Evolutionary conservation across 306 rosid species (phyloP).

Genomic region (Corylus avellana): DNA sequence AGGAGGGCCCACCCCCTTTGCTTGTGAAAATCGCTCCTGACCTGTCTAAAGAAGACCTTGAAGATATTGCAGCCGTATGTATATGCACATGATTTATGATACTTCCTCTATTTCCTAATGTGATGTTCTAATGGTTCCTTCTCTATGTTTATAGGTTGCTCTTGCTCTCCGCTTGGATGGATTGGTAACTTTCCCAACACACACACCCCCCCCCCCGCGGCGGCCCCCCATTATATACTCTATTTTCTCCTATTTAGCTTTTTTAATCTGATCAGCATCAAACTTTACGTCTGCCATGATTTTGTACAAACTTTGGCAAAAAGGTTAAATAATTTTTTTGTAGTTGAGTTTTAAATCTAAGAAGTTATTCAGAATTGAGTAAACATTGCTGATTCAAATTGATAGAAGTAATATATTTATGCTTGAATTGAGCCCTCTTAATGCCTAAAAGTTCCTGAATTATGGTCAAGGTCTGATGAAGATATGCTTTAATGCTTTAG

Average conservation of each 20-base stretch:
- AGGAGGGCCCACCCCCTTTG: slow-evolving; percentile 98
- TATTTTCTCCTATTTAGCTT: not conserved
- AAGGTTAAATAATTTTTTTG: not conserved
- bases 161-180: slow-evolving; percentile 90
- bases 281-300: slow-evolving; percentile 1
- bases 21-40: slow-evolving; percentile 98
- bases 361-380: not conserved
- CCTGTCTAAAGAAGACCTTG: slow-evolving; percentile 95
- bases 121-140: slow-evolving; percentile 33
- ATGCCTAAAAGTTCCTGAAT: not conserved
- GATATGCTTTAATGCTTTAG: not conserved
- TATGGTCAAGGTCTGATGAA: not conserved
- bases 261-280: not conserved
- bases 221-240: slow-evolving; percentile 11
- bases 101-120: slow-evolving; percentile 13
- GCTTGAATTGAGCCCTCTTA: not conserved
- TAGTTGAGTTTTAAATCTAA: not conserved
- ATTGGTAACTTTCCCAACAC: slow-evolving; percentile 62
- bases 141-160: slow-evolving; percentile 68
- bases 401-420: not conserved
- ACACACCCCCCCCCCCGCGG: too few relatives aligned
- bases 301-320: not conserved
- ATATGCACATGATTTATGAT: slow-evolving; percentile 18
- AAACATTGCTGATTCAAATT: not conserved
- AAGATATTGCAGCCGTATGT: slow-evolving; percentile 97